Percentiles rank a stretch among this genome's conserved stretches.
These are phyloP conservation scores for Neotropicomus parvogracilis DNA, from an alignment of 1,284 basidiomycete species.

Conservation along the genomic window DNA sequence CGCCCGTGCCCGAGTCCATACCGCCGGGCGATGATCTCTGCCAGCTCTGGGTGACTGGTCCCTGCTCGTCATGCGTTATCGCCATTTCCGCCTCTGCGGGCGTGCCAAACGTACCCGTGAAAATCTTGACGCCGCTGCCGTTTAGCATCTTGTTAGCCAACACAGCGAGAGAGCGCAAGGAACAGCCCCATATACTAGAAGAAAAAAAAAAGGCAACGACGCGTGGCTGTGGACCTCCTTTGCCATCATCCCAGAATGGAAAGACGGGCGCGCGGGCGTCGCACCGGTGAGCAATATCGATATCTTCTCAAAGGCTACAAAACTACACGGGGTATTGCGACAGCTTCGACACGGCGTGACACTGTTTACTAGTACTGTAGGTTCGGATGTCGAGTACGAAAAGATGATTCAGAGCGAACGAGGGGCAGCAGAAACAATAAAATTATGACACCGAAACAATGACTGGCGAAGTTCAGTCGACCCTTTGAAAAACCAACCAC, in stretches of 20 bases:
- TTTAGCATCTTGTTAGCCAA: constrained; percentile 54
- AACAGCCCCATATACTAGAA: constrained; percentile 11
- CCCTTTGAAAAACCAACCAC: constrained; percentile 23
- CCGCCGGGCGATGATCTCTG: constrained; percentile 91
- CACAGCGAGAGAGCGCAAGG: constrained; percentile 8
- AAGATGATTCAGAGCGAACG: constrained; percentile 17
- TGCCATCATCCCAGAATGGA: neutral
- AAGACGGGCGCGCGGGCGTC: neutral
- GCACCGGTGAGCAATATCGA: constrained; percentile 4
- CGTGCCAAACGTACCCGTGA: constrained; percentile 64
- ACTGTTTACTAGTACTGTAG: constrained; percentile 36
- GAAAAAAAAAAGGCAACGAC: constrained; percentile 11
- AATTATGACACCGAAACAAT: constrained; percentile 30
- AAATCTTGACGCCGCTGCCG: constrained; percentile 86
- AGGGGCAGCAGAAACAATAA: constrained; percentile 28
- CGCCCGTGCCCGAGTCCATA: constrained; percentile 37
- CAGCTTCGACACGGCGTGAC: constrained; percentile 21
- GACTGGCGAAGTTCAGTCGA: constrained; percentile 22
- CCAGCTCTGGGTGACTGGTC: constrained; percentile 94
- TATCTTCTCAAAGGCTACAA: constrained; percentile 31
- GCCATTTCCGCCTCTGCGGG: neutral
- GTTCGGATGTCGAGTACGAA: constrained; percentile 13
- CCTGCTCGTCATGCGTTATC: constrained; percentile 43
- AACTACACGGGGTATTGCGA: constrained; percentile 38
- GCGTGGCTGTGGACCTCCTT: constrained; percentile 19